These are phyloP conservation scores for Lycium barbarum DNA, from an alignment of 257 asterid species.

Conservation along the genomic window DNA sequence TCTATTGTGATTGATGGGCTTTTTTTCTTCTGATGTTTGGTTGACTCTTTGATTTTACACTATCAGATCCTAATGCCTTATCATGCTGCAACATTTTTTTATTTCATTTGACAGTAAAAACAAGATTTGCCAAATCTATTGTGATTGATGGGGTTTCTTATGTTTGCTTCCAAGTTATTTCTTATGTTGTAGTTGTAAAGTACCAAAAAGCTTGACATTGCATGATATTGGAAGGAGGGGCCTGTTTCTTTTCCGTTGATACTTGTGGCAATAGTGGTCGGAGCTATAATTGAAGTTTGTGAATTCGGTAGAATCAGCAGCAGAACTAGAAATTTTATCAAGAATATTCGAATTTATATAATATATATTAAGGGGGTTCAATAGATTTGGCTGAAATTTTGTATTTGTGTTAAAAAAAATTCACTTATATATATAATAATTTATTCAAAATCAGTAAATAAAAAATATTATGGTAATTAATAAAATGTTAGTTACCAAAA, in stretches of 20 bases:
- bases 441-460: too few species aligned
- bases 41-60: constrained; percentile 21
- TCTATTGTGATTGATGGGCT: constrained; percentile 27
- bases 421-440: too few species aligned
- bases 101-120: constrained; percentile 19
- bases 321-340: too few species aligned
- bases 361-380: too few species aligned
- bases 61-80: background rate
- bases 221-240: background rate
- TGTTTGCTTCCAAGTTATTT: background rate
- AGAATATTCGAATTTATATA: too few species aligned
- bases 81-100: background rate
- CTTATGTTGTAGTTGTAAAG: background rate
- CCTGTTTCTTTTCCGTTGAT: background rate
- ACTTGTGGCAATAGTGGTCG: too few species aligned
- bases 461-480: too few species aligned
- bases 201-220: background rate
- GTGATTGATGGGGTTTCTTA: constrained; percentile 22
- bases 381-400: too few species aligned
- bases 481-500: too few species aligned
- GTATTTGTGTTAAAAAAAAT: too few species aligned
- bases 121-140: constrained; percentile 19
- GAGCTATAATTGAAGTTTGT: too few species aligned
- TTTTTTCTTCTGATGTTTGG: background rate
- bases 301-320: too few species aligned